Evolutionary conservation across 495 filamentous ascomycete genomes (phyloP).

Genomic region (Hypoxylon intermedium): DNA sequence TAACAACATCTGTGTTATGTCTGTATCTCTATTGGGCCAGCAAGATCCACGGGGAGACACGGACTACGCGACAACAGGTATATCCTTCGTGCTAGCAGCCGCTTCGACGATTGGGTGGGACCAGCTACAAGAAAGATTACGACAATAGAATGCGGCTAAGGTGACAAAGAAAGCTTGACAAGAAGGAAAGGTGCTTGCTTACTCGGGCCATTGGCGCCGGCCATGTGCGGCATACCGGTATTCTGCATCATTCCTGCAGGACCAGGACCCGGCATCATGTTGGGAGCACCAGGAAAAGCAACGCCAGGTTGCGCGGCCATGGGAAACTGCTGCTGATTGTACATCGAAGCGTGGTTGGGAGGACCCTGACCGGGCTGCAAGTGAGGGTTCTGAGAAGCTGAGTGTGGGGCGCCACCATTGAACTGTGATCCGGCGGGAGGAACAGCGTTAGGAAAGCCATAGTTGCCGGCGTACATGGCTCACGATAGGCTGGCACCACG

Average conservation of each 20-base stretch:
- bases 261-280: constrained; percentile 57
- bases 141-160: constrained; percentile 17
- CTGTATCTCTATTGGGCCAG: constrained; percentile 7
- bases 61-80: constrained; percentile 1
- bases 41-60: constrained; percentile 20
- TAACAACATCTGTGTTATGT: constrained; percentile 8
- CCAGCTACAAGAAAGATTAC: constrained; percentile 15
- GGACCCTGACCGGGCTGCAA: constrained; percentile 54
- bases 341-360: constrained; percentile 49
- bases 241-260: constrained; percentile 63
- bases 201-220: constrained; percentile 58
- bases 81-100: constrained; percentile 15
- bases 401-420: constrained; percentile 56
- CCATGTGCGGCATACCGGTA: constrained; percentile 59
- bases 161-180: constrained; percentile 31
- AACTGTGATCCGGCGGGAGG: constrained; percentile 51
- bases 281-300: constrained; percentile 50
- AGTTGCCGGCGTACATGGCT: constrained; percentile 59
- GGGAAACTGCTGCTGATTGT: constrained; percentile 55
- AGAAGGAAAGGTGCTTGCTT: constrained; percentile 43
- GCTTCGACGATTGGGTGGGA: not conserved
- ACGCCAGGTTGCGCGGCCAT: constrained; percentile 52
- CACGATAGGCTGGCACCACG: constrained; percentile 44
- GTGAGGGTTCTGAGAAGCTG: constrained; percentile 51
- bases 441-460: constrained; percentile 58